Base-by-base conservation (phyloP, 257 asterid genomes). In the Verbena officinalis region DNA sequence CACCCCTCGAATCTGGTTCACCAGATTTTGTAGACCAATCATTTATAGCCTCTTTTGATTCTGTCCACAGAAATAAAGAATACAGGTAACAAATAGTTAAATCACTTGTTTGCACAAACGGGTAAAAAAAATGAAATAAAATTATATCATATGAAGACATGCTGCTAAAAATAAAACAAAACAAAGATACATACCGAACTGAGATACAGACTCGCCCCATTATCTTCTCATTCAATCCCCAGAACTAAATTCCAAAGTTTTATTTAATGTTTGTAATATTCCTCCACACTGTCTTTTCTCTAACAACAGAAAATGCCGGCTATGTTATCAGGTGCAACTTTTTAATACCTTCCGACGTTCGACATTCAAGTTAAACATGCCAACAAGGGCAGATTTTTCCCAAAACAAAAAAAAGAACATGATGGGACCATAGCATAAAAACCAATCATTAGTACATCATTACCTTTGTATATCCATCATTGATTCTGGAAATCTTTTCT, bases 391-490 rank as follows among this genome's bases (percentile, higher is more conserved):
- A 30, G 5, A 57, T 30, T 46, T 49, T 49, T 9, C 22, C n/a
- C 8, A 12, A 17, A 51, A 21, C 7, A 48, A 27, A 40, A 65
- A n/a, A 31, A 59, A 65, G 12, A 42, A 72, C 38, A 39, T 23
- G n/a, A 10, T 16, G n/a, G 53, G 16, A 2, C 24, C 63, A 56
- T 9, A 55, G 13, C 20, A 63, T 33, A 30, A 24, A 27, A 27
- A 57, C 57, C 55, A 64, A 24, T 27, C 56, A 71, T 51, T 43
- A 17, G 13, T 44, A 51, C 56, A 68, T 57, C 53, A 64, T 73
- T 38, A 45, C 57, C 57, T 57, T 33, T 30, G n/a, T 65, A n/a
- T 62, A 27, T 19, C 56, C 69, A 38, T 55, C 40, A 15, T 54
- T 55, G 31, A 59, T 60, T 22, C 58, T 3, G 8, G 31, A 17